These are phyloP conservation scores for Rhodotorula sp. DNA, from an alignment of 1,284 basidiomycete species.

Conservation along the genomic window DNA sequence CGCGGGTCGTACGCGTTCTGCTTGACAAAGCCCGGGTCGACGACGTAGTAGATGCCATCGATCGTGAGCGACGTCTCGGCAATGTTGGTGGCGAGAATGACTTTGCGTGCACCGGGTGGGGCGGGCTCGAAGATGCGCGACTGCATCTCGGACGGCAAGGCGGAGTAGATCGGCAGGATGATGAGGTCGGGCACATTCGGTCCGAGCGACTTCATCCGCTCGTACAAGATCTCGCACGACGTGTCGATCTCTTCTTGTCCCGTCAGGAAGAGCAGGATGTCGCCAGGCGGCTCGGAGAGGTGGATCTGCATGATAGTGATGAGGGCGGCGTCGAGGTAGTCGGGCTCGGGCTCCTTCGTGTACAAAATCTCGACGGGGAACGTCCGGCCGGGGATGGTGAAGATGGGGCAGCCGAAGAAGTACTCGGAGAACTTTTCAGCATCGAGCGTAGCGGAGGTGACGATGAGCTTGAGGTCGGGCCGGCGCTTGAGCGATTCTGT, in stretches of 20 bases:
- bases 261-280: constrained; percentile 93
- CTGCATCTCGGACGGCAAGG: constrained; percentile 95
- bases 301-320: constrained; percentile 99
- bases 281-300: constrained; percentile 93
- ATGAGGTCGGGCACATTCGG: constrained; percentile 95
- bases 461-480: constrained; percentile 93
- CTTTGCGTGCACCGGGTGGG: constrained; percentile 92
- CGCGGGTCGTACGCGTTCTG: constrained; percentile 98
- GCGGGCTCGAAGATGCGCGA: constrained; percentile 96
- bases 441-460: constrained; percentile 97
- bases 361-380: constrained; percentile 97
- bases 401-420: constrained; percentile 97
- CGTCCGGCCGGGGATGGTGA: constrained; percentile 99
- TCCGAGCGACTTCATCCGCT: constrained; percentile 96
- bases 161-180: constrained; percentile 96
- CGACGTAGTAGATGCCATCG: constrained; percentile 96
- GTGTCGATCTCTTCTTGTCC: constrained; percentile 99
- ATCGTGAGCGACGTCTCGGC: constrained; percentile 98
- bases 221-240: constrained; percentile 91
- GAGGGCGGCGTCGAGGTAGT: constrained; percentile 95
- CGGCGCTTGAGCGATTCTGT: constrained; percentile 89
- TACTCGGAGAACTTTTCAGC: constrained; percentile 99
- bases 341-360: constrained; percentile 97
- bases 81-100: constrained; percentile 97
- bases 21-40: constrained; percentile 95